Evolutionary conservation across 2,329 filamentous ascomycete species (phyloP).

Genomic region (Pleurostoma richardsiae): DNA sequence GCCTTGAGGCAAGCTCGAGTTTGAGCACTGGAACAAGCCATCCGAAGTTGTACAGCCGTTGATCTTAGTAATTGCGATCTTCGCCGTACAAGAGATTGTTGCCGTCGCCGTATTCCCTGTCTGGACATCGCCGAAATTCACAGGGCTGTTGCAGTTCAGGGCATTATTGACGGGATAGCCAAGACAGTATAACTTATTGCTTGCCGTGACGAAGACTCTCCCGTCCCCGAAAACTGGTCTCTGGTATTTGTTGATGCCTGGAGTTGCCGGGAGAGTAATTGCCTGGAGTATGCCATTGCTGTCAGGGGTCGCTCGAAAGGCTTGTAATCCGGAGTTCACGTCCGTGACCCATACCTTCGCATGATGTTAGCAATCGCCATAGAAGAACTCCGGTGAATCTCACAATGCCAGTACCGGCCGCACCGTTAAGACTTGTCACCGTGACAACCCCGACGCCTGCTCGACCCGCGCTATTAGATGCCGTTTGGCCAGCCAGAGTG

Average conservation of each 20-base stretch:
- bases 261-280: constrained; percentile 27
- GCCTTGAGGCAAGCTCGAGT: constrained; percentile 29
- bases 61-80: constrained; percentile 28
- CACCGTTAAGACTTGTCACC: constrained; percentile 28
- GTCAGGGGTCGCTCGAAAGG: constrained; percentile 30
- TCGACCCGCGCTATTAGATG: constrained; percentile 17
- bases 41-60: constrained; percentile 28
- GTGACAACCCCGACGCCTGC: constrained; percentile 25
- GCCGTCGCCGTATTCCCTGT: constrained; percentile 22
- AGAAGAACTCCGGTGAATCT: too few relatives aligned
- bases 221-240: constrained; percentile 34
- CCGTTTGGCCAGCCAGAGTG: constrained; percentile 20
- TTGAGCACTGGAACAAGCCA: constrained; percentile 26
- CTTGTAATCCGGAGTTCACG: constrained; percentile 28
- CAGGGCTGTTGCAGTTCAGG: constrained; percentile 30
- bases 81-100: constrained; percentile 28
- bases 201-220: constrained; percentile 28
- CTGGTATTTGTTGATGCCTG: constrained; percentile 31
- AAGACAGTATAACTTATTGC: constrained; percentile 23
- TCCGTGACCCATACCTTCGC: constrained; percentile 27
- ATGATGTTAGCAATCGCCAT: too few relatives aligned
- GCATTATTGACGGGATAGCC: constrained; percentile 35
- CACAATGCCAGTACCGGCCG: constrained; percentile 29
- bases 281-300: constrained; percentile 25
- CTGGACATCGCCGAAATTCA: constrained; percentile 30